Base-by-base conservation (phyloP, 257 asterid species). In the Solanum pimpinellifolium region DNA sequence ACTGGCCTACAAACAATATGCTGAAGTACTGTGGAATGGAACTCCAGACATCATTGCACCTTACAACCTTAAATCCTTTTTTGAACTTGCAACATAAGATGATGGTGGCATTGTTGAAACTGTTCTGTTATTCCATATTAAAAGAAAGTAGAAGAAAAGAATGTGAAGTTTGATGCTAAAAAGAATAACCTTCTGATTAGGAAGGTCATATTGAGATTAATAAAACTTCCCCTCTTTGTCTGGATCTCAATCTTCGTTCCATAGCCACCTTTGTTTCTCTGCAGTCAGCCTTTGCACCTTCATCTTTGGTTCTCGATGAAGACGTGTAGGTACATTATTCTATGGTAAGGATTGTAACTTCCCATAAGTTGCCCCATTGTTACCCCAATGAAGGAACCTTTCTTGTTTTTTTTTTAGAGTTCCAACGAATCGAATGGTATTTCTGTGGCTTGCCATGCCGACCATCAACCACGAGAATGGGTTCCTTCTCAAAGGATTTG, bases 11-110 rank as follows among this genome's bases (percentile, higher is more conserved):
- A 84, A 86, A 56, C 90, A 87, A 85, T 84, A 88, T 68, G 94
- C 95, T 16, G 85, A 88, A 73, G 73, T 89, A 23, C 86, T 94
- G 92, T 94, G 97, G 95, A 72, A 68, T 8, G 88, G 88, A 78
- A 47, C 85, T 49, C 52, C 85, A 7, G 74, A 76, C 46, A 6
- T 37, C 29, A 87, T 87, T 13, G 87, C 89, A 62, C 87, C 88
- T 41, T 74, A 85, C 86, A 88, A 89, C 78, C 89, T 92, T 20
- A 85, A 89, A 68, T 85, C 89, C 37, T 90, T 93, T 75, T 92
- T 92, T 74, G 41, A 78, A 44, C 84, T 78, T 46, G 27, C 84
- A 74, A 29, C 84, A 78, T 44, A 78, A 46, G 5, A 7, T 46
- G 25, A 78, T 27, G 84, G 16, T 15, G 84, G 41, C 23, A 78